phyloP scores from a whole-genome alignment of 2,329 filamentous ascomycete species.

The Chaetothyriales sp. region DNA sequence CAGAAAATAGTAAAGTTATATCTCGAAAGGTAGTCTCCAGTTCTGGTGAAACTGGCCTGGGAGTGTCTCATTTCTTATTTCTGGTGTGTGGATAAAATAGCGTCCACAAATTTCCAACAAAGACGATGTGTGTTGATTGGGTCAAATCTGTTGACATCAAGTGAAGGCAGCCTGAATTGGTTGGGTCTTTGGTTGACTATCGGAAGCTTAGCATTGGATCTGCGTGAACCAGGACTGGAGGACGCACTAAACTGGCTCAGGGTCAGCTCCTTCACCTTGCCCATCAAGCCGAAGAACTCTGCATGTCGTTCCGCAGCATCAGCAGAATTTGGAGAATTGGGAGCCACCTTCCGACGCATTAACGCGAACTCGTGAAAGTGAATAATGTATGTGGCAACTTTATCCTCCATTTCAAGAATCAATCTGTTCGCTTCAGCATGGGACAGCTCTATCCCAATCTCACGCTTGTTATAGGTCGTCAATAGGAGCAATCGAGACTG shows the following conservation, averaged over 20 bases:
- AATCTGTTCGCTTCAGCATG: slow-evolving; percentile 1
- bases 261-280: not conserved
- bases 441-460: slow-evolving; percentile 1
- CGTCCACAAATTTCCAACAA: slow-evolving; percentile 7
- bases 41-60: not conserved
- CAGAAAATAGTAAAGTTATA: too few species aligned
- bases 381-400: slow-evolving; percentile 7
- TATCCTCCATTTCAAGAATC: slow-evolving; percentile 10
- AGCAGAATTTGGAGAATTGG: not conserved
- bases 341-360: slow-evolving; percentile 3
- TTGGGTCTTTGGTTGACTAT: not conserved
- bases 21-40: too few species aligned
- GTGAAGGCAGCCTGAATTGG: slow-evolving; percentile 1
- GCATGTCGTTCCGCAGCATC: not conserved
- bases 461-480: slow-evolving; percentile 1
- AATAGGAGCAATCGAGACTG: slow-evolving; percentile 6
- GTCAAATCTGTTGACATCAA: slow-evolving; percentile 4
- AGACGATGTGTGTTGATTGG: slow-evolving; percentile 7
- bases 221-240: not conserved
- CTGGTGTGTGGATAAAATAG: not conserved
- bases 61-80: not conserved
- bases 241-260: not conserved
- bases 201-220: not conserved
- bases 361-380: slow-evolving; percentile 12
- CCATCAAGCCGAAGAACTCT: slow-evolving; percentile 1